Base-by-base conservation (phyloP, 768 basidiomycete genomes). In the Suillus fuscotomentosus region DNA sequence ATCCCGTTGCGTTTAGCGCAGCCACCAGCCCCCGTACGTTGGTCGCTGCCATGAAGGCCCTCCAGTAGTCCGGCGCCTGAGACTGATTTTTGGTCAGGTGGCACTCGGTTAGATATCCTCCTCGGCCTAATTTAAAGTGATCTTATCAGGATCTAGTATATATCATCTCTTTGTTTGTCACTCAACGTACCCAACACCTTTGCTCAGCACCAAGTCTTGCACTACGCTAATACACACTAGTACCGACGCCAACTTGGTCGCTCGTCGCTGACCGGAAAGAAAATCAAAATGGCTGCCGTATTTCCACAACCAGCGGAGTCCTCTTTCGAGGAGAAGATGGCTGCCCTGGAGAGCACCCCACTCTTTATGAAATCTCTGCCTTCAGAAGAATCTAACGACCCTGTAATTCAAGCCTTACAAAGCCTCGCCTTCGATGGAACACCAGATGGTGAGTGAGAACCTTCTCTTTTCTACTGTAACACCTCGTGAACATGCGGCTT, bases 331-430 rank as follows among this genome's bases (percentile, higher is more conserved):
- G 77, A 80, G 45, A 79, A 77, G 59, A 69, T 86, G 27, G 74
- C 75, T 5, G 77, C 72, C 17, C 77, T 89, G 50, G 89, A 95
- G 68, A 81, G 84, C 5, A 78, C 91, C 3, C 97, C 97, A 7
- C 79, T 99, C 43, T 99, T 99, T 78, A 99, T 99, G 95, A 88
- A 88, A 69, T 85, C 88, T 22, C 82, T 97, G 22, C 95, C 96
- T 1, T 79, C 78, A 5, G 91, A 91, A 6, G 85, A 85, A 13
- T 70, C 73, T 0, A 82, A 88, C 27, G 88, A 92, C 68, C 77
- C 82, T 3, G 84, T 88, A 2, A 70, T 99, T 22, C 86, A 90
- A 63, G 97, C 97, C 10, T 75, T 99, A 53, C 94, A 96, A 75
- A 89, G 86, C 68, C 83, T 99, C 34, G 86, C 85, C 8, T 82